phyloP scores from a whole-genome alignment of 768 basidiomycete genomes.

The Rhodotorula toruloides region DNA sequence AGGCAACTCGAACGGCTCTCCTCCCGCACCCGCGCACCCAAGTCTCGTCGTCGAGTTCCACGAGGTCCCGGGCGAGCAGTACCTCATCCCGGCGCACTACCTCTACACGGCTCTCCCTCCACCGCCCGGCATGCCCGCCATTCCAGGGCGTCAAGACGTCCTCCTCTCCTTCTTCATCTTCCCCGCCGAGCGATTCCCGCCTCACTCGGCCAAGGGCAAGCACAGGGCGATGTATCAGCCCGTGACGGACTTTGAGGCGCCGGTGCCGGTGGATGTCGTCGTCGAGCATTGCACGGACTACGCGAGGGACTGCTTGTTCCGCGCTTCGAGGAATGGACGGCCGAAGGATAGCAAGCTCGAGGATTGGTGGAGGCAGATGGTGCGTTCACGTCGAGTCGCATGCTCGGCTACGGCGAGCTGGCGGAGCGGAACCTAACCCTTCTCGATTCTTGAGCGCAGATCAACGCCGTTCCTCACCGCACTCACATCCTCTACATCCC shows the following conservation, averaged over 20 bases:
- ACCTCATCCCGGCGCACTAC: conserved; percentile 24
- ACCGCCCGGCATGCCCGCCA: background rate
- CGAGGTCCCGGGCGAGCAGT: conserved; percentile 1
- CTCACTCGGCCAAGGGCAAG: background rate
- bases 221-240: background rate
- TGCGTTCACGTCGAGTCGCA: background rate
- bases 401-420: too few relatives aligned
- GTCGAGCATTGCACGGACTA: conserved; percentile 9
- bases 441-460: background rate
- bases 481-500: conserved; percentile 19
- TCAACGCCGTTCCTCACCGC: conserved; percentile 19
- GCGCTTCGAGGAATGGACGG: conserved; percentile 15
- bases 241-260: background rate
- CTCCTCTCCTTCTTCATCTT: conserved; percentile 37
- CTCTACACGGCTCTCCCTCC: conserved; percentile 18
- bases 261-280: conserved; percentile 28
- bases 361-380: conserved; percentile 25
- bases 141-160: conserved; percentile 4
- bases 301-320: conserved; percentile 13
- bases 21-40: background rate
- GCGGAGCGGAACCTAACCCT: too few relatives aligned
- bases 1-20: too few relatives aligned
- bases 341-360: conserved; percentile 14
- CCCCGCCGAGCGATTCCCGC: conserved; percentile 5
- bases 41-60: background rate